These are phyloP conservation scores for Auricularia sp. DNA, from an alignment of 768 basidiomycete genomes.

Conservation along the genomic window DNA sequence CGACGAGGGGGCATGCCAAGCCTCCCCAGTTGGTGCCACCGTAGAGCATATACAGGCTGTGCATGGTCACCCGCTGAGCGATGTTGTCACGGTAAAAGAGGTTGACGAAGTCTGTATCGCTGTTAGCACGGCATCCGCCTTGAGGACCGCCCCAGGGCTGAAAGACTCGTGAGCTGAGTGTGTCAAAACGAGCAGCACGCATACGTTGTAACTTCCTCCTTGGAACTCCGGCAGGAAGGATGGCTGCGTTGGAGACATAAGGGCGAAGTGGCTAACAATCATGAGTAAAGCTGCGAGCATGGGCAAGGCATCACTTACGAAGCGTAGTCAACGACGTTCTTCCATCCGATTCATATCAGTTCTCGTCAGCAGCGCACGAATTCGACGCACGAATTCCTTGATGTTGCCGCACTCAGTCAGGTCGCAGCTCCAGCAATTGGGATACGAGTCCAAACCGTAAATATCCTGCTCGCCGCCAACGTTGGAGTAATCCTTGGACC, in stretches of 20 bases:
- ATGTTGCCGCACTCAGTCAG: neutral
- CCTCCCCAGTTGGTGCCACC: neutral
- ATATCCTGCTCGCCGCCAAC: neutral
- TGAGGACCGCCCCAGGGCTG: neutral
- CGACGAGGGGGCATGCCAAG: neutral
- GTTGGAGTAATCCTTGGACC: constrained; percentile 1
- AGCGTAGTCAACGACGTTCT: neutral
- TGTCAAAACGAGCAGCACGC: neutral
- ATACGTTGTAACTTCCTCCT: neutral
- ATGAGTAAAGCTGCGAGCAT: neutral
- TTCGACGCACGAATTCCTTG: neutral
- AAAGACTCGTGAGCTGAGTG: neutral
- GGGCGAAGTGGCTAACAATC: neutral
- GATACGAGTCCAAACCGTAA: neutral
- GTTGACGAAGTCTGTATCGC: neutral
- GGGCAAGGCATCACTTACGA: neutral
- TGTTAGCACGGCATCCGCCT: neutral
- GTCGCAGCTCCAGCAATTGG: constrained; percentile 1
- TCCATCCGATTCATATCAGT: neutral
- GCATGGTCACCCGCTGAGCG: neutral
- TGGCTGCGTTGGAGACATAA: neutral
- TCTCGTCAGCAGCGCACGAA: neutral
- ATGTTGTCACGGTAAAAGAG: constrained; percentile 1
- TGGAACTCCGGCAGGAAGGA: neutral
- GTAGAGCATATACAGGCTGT: neutral